Percentiles rank a stretch among this genome's conserved stretches.
Evolutionary conservation across 768 basidiomycete genomes (phyloP).

Genomic region (Rhodosporidiobolus odoratus): DNA sequence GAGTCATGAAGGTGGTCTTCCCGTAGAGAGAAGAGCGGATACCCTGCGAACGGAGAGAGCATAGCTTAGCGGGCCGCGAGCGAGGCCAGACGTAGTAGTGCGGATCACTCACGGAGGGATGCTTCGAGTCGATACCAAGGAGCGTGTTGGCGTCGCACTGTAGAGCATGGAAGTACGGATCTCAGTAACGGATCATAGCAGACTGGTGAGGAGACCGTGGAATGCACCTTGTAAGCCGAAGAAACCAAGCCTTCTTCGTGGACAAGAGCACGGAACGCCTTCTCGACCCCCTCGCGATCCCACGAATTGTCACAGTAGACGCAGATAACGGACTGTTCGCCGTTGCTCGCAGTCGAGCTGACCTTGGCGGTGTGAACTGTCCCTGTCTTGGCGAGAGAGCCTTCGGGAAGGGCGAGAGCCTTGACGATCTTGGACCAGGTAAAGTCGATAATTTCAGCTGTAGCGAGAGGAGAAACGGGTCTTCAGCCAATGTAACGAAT

Average conservation of each 20-base stretch:
- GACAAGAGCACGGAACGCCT: slow-evolving; percentile 26
- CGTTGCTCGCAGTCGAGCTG: background rate
- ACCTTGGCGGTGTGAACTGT: slow-evolving; percentile 32
- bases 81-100: too few relatives aligned
- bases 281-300: slow-evolving; percentile 23
- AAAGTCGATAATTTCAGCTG: slow-evolving; percentile 19
- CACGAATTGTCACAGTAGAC: slow-evolving; percentile 38
- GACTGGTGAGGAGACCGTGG: background rate
- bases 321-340: slow-evolving; percentile 29
- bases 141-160: slow-evolving; percentile 36
- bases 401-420: slow-evolving; percentile 29
- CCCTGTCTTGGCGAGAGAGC: slow-evolving; percentile 25
- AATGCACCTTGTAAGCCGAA: slow-evolving; percentile 26
- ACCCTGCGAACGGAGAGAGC: background rate
- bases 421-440: slow-evolving; percentile 33
- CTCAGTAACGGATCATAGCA: background rate
- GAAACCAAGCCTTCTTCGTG: slow-evolving; percentile 6
- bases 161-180: too few relatives aligned
- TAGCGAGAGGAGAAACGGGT: background rate
- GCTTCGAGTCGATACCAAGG: slow-evolving; percentile 37
- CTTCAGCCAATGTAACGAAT: too few relatives aligned
- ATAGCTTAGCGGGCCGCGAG: too few relatives aligned
- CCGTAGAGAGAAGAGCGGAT: slow-evolving; percentile 24
- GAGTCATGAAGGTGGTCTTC: slow-evolving; percentile 25
- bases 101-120: slow-evolving; percentile 3